Evolutionary conservation across 352 stramenopile genomes (phyloP), one percentile per base, ranked within the genome.

Genomic region (Thraustochytrium sp.): DNA sequence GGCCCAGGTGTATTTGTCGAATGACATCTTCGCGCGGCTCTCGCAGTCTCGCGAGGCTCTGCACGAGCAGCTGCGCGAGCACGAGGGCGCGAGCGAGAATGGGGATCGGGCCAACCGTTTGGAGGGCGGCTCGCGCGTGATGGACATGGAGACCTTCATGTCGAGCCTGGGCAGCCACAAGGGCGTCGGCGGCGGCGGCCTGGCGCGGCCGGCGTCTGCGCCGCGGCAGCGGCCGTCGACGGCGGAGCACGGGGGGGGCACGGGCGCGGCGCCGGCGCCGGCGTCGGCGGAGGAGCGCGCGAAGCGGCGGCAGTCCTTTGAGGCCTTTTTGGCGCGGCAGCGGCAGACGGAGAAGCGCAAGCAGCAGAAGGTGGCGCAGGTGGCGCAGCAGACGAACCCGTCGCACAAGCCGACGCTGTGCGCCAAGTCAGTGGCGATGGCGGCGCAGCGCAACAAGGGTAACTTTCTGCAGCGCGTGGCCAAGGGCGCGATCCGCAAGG

Each of bases 381-480:
- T 86, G 5, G 31, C 29, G 37, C 31, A 54, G n/a, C 26, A 31
- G 34, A 59, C 59, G 34, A 38, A 55, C n/a, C 63, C 63, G 11
- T 31, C 82, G 36, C 76, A 87, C 76, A 62, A 77, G 64, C 86
- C 86, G 26, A 56, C 63, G 26, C 86, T 89, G 26, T 88, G 77
- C 54, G 46, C 23, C 8, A 82, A 48, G n/a, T 85, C 53, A 2
- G 29, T 87, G 36, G 61, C 85, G 26, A 26, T 88, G 48, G 78
- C 86, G n/a, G 26, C 38, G 13, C 54, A 61, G 18, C 31, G 40
- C 13, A 38, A 61, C 31, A 42, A 75, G n/a, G 86, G 82, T 36
- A 85, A 38, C 59, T 89, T 89, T 40, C 63, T 89, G 68, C 84
- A 88, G 62, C 55, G 86, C n/a, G 31, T 89, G 5, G 65, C 63